Evolutionary conservation across 2,329 filamentous ascomycete genomes (phyloP).

Genomic region (Colletotrichum filicis): DNA sequence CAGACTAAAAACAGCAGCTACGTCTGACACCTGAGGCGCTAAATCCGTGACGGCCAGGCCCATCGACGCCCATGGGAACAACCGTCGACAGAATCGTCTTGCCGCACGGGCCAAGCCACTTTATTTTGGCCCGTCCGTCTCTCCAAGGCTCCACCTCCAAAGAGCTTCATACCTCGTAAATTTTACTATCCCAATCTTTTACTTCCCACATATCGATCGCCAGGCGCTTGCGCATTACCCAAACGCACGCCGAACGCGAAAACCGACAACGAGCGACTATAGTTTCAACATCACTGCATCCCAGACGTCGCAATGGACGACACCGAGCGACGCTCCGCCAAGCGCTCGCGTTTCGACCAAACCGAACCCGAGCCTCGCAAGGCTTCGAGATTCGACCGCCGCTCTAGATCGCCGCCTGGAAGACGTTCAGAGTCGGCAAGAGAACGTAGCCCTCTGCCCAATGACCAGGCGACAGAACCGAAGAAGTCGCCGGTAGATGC

Average conservation of each 20-base stretch:
- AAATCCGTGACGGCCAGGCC: neutral
- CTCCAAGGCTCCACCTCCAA: slow-evolving; percentile 25
- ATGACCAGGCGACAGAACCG: slow-evolving; percentile 52
- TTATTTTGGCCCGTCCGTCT: slow-evolving; percentile 7
- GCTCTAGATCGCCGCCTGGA: slow-evolving; percentile 83
- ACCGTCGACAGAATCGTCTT: neutral
- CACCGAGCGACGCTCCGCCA: slow-evolving; percentile 75
- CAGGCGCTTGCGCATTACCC: slow-evolving; percentile 12
- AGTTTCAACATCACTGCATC: neutral
- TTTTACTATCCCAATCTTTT: slow-evolving; percentile 12
- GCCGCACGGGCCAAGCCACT: slow-evolving; percentile 28
- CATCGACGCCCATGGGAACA: neutral
- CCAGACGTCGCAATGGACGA: slow-evolving; percentile 69
- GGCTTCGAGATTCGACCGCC: slow-evolving; percentile 86
- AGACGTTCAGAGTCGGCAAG: slow-evolving; percentile 76
- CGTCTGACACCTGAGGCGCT: slow-evolving; percentile 6
- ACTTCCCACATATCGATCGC: neutral
- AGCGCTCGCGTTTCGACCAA: slow-evolving; percentile 95
- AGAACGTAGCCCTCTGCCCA: slow-evolving; percentile 81
- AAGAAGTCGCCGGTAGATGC: slow-evolving; percentile 71
- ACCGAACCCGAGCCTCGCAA: slow-evolving; percentile 83
- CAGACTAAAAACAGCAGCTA: slow-evolving; percentile 2
- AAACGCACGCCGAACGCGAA: neutral
- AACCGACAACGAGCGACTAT: too few species aligned
- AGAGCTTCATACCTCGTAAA: slow-evolving; percentile 34